phyloP scores from a whole-genome alignment of 352 stramenopile genomes.

The Phytophthora rubi region DNA sequence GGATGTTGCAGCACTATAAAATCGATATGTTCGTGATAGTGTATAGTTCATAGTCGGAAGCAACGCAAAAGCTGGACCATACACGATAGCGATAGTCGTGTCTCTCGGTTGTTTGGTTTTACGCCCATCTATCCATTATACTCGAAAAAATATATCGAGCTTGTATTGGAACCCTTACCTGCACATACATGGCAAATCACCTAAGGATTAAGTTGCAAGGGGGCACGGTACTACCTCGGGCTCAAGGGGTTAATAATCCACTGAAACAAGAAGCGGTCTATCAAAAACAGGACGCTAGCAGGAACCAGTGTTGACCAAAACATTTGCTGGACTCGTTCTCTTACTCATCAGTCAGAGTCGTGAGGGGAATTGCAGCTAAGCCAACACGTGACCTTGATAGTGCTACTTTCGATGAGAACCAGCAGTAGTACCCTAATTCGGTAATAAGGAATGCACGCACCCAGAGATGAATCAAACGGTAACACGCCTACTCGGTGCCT shows the following conservation, averaged over 20 bases:
- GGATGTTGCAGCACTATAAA: conserved; percentile 1
- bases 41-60: not conserved
- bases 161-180: conserved; percentile 12
- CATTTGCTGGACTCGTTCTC: no score
- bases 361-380: no score
- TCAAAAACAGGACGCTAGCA: no score
- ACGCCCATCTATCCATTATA: conserved; percentile 1
- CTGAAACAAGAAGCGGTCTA: no score
- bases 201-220: not conserved
- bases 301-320: no score
- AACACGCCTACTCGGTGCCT: no score
- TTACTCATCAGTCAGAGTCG: no score
- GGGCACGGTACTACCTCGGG: conserved; percentile 4
- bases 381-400: no score
- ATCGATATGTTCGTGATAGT: not conserved
- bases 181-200: conserved; percentile 5
- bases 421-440: no score
- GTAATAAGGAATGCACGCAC: no score
- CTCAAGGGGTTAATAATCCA: not conserved
- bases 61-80: not conserved
- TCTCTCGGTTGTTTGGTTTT: not conserved
- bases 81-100: not conserved
- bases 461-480: no score
- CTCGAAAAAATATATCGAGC: not conserved
- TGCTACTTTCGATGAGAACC: no score